Evolutionary conservation across 108 stramenopile genomes (phyloP), one percentile per base, ranked within the genome.

Genomic region (Discostella stelligeroides): DNA sequence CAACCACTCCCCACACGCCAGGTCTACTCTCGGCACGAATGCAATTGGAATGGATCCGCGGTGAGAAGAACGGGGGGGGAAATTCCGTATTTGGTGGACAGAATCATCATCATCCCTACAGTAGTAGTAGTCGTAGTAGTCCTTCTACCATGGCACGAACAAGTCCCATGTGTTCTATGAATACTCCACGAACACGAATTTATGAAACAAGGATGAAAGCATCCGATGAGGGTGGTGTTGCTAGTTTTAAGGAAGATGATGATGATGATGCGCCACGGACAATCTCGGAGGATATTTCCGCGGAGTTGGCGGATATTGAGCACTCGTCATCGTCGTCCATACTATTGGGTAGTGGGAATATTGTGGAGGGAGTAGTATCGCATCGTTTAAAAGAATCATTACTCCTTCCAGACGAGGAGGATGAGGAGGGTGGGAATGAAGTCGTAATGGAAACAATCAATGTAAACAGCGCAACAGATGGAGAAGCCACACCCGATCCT

Each of bases 101-200:
- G 34, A 34, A 24, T 48, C 9, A 7, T 14, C 34, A 20, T 14
- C 9, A 3, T 4, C 12, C 43, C 1, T 21, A 2, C 60, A 5
- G n/a, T n/a, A 0, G 48, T 17, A 13, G n/a, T 24, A 1, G 51
- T 12, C 23, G 51, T 6, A 1, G 51, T 5, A 34, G 6, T 34
- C 34, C 34, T 5, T 5, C 34, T 5, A 17, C 28, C 24, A 4
- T 25, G 42, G 45, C 29, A 38, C 63, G 72, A 43, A 41, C 71
- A 28, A 79, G 70, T 39, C 77, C 77, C 29, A 47, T 79, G 70
- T 79, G 77, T 39, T 70, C 70, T n/a, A 79, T 79, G 77, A 79
- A 79, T 24, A 71, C 65, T 21, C 68, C 75, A 1, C 46, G 66
- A 28, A 58, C 13, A 41, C 15, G 66, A 8, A 55, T 28, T 27